These are phyloP conservation scores for Coniochaeta sp. DNA, from an alignment of 2,329 filamentous ascomycete species.

Conservation along the genomic window DNA sequence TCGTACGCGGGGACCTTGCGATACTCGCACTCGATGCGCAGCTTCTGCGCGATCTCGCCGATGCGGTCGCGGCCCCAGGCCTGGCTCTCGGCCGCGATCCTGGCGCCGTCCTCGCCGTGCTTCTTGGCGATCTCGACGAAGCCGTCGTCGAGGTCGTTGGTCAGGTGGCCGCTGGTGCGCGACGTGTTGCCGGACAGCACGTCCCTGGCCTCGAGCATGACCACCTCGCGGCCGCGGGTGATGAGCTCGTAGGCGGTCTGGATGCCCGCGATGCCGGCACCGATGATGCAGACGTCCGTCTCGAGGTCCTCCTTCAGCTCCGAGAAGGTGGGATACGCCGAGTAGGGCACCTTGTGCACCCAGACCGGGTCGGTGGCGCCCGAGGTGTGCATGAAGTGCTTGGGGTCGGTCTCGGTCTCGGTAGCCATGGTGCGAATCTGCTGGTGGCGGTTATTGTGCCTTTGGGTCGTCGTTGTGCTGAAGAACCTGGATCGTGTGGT, in stretches of 20 bases:
- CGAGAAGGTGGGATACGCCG: constrained; percentile 32
- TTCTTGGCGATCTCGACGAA: constrained; percentile 43
- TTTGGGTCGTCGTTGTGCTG: not conserved
- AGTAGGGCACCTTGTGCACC: constrained; percentile 40
- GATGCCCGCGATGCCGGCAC: constrained; percentile 45
- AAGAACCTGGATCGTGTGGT: not conserved
- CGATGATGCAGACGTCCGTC: constrained; percentile 42
- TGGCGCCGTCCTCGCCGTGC: constrained; percentile 41
- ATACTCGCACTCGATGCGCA: constrained; percentile 50
- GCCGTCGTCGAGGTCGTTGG: constrained; percentile 45
- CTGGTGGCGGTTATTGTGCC: not conserved
- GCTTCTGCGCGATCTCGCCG: constrained; percentile 37
- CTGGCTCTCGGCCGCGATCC: constrained; percentile 43
- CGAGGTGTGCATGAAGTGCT: constrained; percentile 31
- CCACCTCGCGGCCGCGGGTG: constrained; percentile 37
- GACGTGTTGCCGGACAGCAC: constrained; percentile 46
- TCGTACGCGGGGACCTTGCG: constrained; percentile 39
- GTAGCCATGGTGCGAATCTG: not conserved
- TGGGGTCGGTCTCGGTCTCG: not conserved
- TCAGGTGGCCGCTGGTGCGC: constrained; percentile 45
- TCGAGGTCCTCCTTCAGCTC: constrained; percentile 33
- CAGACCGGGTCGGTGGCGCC: constrained; percentile 45
- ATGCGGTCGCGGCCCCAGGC: constrained; percentile 44
- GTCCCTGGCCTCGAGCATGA: constrained; percentile 47
- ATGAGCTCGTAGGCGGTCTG: constrained; percentile 46